Base-by-base conservation (phyloP, 2,329 filamentous ascomycete genomes). In the Trichophyton benhamiae region DNA sequence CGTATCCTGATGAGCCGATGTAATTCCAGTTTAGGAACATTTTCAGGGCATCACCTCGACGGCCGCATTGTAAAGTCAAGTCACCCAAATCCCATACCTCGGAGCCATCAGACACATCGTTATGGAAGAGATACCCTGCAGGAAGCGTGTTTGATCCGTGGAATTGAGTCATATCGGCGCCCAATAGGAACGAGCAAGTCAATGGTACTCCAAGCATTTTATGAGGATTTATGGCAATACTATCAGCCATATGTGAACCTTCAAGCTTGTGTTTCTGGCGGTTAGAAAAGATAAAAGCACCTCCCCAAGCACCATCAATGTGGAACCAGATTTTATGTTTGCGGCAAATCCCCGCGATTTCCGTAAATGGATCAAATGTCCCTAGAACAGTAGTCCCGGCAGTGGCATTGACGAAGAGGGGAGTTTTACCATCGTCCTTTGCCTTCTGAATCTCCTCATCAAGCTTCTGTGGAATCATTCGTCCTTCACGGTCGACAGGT, bases 141-240 rank as follows among this genome's bases (percentile, higher is more conserved):
- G 86, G 86, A 1, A 96, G 81, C 2, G 88, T 95, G 75, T 96
- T 96, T 11, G 91, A 91, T 55, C 76, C 78, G 72, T 94, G 87
- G 72, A 97, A 95, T 25, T 87, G 77, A 61, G 80, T 78, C 70
- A 95, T 75, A 71, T 97, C 91, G 1, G 82, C 82, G 0, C 84
- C 86, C 11, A 99, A 81, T 3, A 99, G 81, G 77, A 95, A 96
- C 0, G 87, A 91, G 76, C 91, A 97, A 0, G 91, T 96, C 46
- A 95, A 78, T 0, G 94, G 92, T 2, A 90, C 88, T 62, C 89
- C 89, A 71, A 97, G 82, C 94, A 97, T 97, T 77, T 97, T 97
- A 77, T 99, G 94, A 62, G 94, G 91, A 74, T 95, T 97, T 60
- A 96, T 83, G 1, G 91, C 89, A 44, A 97, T 78, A 13, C 85